Percentiles rank a stretch among this genome's conserved stretches.
Evolutionary conservation across 2,329 filamentous ascomycete species (phyloP).

Genomic region (Xylariaceae sp.): DNA sequence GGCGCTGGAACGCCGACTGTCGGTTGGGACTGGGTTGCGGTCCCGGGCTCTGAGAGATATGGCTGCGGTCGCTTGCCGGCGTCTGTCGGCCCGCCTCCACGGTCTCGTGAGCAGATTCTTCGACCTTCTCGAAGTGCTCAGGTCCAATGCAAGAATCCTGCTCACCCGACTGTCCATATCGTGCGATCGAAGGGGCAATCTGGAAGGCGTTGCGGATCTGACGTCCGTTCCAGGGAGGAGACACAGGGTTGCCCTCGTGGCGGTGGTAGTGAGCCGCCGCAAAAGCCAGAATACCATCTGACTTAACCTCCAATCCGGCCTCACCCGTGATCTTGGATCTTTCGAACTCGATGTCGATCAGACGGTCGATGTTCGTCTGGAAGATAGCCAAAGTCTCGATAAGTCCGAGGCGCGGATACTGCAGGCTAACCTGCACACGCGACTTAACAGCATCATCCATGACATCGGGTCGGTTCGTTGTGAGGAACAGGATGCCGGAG

Average conservation of each 20-base stretch:
- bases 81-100: conserved; percentile 6
- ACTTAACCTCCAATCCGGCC: conserved; percentile 16
- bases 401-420: conserved; percentile 17
- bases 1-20: conserved; percentile 11
- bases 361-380: conserved; percentile 19
- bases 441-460: conserved; percentile 21
- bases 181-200: conserved; percentile 25
- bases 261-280: conserved; percentile 19
- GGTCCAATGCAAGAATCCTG: conserved; percentile 16
- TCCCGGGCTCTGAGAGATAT: conserved; percentile 7
- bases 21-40: conserved; percentile 15
- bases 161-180: conserved; percentile 11
- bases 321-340: conserved; percentile 17
- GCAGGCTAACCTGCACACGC: conserved; percentile 17
- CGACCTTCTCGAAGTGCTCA: conserved; percentile 21
- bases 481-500: conserved; percentile 18
- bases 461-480: conserved; percentile 17
- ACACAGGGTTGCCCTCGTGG: conserved; percentile 10
- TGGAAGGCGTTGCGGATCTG: conserved; percentile 28
- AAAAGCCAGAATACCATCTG: conserved; percentile 20
- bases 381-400: conserved; percentile 21
- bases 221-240: conserved; percentile 24
- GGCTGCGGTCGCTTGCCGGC: background rate
- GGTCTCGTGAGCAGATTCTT: conserved; percentile 15
- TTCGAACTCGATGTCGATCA: conserved; percentile 20